Conservation (phyloP, 768 basidiomycete species). For the Suillus americanus region DNA sequence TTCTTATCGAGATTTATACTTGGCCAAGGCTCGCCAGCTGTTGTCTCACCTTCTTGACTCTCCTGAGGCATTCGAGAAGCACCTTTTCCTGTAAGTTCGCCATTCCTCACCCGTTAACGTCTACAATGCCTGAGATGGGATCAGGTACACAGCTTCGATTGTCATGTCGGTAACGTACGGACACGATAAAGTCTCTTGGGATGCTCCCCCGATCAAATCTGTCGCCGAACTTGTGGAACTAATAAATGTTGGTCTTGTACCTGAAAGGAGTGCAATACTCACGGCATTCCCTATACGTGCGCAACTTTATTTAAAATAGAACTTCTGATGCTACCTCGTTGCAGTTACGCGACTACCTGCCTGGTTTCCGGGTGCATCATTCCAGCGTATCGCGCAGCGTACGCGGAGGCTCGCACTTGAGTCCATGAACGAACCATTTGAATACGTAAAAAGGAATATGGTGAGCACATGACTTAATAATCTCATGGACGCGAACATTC, state of each 20-base stretch:
- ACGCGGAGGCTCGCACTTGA: slow-evolving; percentile 26
- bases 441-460: slow-evolving; percentile 27
- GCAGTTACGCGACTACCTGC: slow-evolving; percentile 28
- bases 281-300: slow-evolving; percentile 30
- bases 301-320: slow-evolving; percentile 7
- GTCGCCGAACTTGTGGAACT: slow-evolving; percentile 18
- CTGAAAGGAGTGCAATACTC: slow-evolving; percentile 27
- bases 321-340: slow-evolving; percentile 2
- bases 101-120: neutral
- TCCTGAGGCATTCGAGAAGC: slow-evolving; percentile 24
- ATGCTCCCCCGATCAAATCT: slow-evolving; percentile 27
- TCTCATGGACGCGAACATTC: neutral
- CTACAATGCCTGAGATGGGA: neutral
- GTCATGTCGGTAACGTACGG: slow-evolving; percentile 32
- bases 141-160: slow-evolving; percentile 31
- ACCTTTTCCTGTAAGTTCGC: slow-evolving; percentile 19
- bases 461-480: slow-evolving; percentile 12
- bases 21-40: slow-evolving; percentile 20
- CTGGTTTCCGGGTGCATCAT: slow-evolving; percentile 30
- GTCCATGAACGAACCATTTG: slow-evolving; percentile 26
- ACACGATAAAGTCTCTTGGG: slow-evolving; percentile 25
- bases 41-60: slow-evolving; percentile 20
- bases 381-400: slow-evolving; percentile 18
- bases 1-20: slow-evolving; percentile 23
- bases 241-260: slow-evolving; percentile 22